These are phyloP conservation scores for Solanum phureja DNA, from an alignment of 257 asterid species.

Conservation along the genomic window DNA sequence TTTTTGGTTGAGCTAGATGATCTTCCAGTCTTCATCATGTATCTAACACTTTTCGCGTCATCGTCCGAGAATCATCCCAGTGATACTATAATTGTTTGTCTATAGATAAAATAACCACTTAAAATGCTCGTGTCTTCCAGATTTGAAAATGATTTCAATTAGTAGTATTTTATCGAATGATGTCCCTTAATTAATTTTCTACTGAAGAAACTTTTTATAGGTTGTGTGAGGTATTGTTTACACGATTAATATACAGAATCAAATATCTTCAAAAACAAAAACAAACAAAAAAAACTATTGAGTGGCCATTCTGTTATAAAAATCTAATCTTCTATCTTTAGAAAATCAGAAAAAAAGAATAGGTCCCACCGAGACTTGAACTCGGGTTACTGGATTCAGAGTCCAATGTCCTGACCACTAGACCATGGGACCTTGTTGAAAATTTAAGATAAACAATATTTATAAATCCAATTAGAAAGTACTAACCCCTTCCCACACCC, in stretches of 20 bases:
- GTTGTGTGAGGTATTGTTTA: not conserved
- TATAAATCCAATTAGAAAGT: not conserved
- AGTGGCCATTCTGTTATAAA: not conserved
- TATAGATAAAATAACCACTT: not conserved
- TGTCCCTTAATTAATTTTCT: not conserved
- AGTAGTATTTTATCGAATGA: not conserved
- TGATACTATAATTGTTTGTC: not conserved
- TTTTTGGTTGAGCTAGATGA: not conserved
- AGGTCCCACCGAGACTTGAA: slow-evolving; percentile 18
- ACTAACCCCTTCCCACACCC: not conserved
- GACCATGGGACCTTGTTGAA: slow-evolving; percentile 21
- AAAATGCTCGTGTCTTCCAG: not conserved
- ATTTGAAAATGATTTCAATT: not conserved
- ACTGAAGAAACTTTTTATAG: not conserved
- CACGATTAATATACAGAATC: not conserved
- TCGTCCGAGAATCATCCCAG: not conserved
- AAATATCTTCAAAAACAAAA: not conserved
- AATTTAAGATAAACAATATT: not conserved
- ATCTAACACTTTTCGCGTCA: not conserved
- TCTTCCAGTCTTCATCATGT: not conserved
- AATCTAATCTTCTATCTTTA: too few relatives aligned
- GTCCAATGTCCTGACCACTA: slow-evolving; percentile 42
- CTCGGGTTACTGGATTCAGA: slow-evolving; percentile 48
- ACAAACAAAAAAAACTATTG: not conserved
- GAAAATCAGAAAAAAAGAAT: not conserved